phyloP scores from a whole-genome alignment of 169 alveolate genomes.

The Cryptosporidium sp. region DNA sequence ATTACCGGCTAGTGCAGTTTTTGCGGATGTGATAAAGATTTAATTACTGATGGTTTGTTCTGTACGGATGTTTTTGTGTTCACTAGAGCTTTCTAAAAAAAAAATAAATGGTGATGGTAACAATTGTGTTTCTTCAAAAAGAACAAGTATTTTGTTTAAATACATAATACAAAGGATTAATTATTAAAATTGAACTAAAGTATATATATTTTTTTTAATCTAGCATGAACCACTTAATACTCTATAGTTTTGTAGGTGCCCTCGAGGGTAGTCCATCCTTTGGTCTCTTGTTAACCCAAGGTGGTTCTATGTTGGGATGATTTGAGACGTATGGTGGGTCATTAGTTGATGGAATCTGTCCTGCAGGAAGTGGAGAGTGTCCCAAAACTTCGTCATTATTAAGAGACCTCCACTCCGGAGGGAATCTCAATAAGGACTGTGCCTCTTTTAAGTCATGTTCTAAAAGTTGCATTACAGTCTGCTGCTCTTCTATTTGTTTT shows the following conservation, averaged over 20 bases:
- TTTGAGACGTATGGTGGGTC: constrained; percentile 42
- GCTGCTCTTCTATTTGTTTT: constrained; percentile 86
- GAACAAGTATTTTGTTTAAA: too few species aligned
- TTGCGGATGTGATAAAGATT: not conserved
- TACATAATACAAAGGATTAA: too few species aligned
- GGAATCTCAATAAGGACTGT: constrained; percentile 80
- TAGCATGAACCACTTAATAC: not conserved
- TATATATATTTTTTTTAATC: not conserved
- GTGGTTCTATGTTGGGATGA: constrained; percentile 36
- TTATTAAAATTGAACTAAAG: not conserved
- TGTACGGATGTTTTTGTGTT: too few species aligned
- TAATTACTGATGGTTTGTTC: not conserved
- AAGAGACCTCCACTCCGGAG: constrained; percentile 80
- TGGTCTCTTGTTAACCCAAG: constrained; percentile 47
- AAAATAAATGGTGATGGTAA: not conserved
- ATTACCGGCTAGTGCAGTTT: constrained; percentile 75
- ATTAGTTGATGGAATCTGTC: constrained; percentile 47
- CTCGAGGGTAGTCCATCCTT: constrained; percentile 49
- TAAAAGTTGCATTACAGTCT: constrained; percentile 83
- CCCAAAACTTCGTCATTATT: constrained; percentile 68
- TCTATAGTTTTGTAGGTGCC: constrained; percentile 37
- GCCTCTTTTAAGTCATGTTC: constrained; percentile 86
- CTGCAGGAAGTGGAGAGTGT: constrained; percentile 18
- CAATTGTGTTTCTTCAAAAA: too few species aligned
- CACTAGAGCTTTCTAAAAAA: not conserved